Evolutionary conservation across 768 basidiomycete genomes (phyloP), one percentile per base, ranked within the genome.

Genomic region (Xerocomellus chrysenteron): DNA sequence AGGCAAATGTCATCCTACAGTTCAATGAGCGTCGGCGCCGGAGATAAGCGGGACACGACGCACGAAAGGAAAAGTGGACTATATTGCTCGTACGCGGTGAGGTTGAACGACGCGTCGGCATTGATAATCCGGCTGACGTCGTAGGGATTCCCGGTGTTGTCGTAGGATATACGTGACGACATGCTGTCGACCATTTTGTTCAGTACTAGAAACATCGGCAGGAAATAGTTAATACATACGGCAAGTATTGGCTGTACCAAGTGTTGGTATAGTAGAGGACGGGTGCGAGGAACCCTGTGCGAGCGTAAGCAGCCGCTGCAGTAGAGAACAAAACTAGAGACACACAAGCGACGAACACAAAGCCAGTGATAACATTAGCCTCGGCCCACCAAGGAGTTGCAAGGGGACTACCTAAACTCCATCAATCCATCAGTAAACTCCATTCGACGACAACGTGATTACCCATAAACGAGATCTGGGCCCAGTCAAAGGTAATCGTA

Each of bases 361-460:
- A 85, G 28, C 86, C 83, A 48, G 66, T 73, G 3, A 79, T 69
- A 52, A 90, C 75, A 68, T 91, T 90, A 12, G 85, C 88, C 66
- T 86, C 83, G 3, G 87, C 88, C 88, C 88, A 90, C 88, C 88
- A 92, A 2, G 90, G 90, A 10, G 87, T 84, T 6, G 87, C 84
- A 45, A 92, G 82, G 0, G 90, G 90, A 24, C 64, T 73, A 11
- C 55, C 70, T 69, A 44, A 19, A 32, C 11, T 16, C 43, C 4
- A 37, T 35, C 30, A 32, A 47, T 17, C 28, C 13, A 16, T 53
- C 21, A 58, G 7, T 7, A 47, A 37, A 41, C 9, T 9, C 13
- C 19, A 8, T n/a, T 3, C 16, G n/a, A 44, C 10, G 21, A 21
- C 21, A 12, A 52, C 0, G 26, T 9, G 33, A 48, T 48, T 50